Base-by-base conservation (phyloP, 371 early-diverging fungal genomes). In the Parasitella parasitica region DNA sequence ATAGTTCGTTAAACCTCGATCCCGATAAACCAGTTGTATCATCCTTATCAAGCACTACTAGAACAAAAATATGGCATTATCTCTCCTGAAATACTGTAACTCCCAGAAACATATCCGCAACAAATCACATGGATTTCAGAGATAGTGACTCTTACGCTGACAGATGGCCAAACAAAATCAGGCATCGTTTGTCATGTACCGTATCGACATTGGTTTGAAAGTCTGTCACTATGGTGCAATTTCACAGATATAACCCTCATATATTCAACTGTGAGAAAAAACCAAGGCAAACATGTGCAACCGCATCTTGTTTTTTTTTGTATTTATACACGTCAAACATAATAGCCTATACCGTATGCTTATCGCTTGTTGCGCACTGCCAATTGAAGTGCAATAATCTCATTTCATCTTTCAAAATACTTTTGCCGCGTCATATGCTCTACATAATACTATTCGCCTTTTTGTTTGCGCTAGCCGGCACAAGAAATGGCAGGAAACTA, bases 401-500 rank as follows among this genome's bases (percentile, higher is more conserved):
- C 32, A 8, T 32, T 32, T 8, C 32, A 32, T n/a, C n/a, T n/a
- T n/a, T n/a, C n/a, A n/a, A n/a, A n/a, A n/a, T n/a, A n/a, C n/a
- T n/a, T n/a, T n/a, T n/a, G n/a, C n/a, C n/a, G n/a, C n/a, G n/a
- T 3, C 3, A 41, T 22, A 48, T 48, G 48, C 24, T 48, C 4
- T 26, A 48, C 27, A 27, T 48, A 4, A 2, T 57, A 2, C 18
- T 49, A 12, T 46, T 49, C 18, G 51, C 51, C 0, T 2, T 59
- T 12, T 36, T 49, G 11, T 46, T 59, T 36, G 59, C 37, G 9
- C 36, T 59, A 27, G n/a, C 50, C n/a, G 59, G 49, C 13, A 63
- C 64, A n/a, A 57, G 41, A 35, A 63, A 63, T 57, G 64, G 64
- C 24, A 50, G 64, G 13, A 28, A 9, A 7, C 16, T 63, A 6